Percentiles rank a stretch among this genome's conserved stretches.
phyloP scores from a whole-genome alignment of 768 basidiomycete genomes.

The Dentipellis fragilis region DNA sequence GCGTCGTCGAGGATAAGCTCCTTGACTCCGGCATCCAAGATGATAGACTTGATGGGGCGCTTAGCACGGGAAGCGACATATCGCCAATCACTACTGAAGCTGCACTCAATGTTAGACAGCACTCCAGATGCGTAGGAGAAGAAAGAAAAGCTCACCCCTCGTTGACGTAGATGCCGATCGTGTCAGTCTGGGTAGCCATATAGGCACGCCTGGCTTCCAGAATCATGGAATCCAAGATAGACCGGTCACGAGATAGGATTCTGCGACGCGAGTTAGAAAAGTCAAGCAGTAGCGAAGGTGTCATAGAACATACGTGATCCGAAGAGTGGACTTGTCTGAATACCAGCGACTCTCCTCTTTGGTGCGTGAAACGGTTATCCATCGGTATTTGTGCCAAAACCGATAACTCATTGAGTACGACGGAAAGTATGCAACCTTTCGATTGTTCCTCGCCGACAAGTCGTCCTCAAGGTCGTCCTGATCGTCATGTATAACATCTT shows the following conservation, averaged over 20 bases:
- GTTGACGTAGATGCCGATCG: conserved; percentile 34
- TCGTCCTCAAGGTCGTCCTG: not conserved
- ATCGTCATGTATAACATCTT: conserved; percentile 16
- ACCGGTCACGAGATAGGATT: conserved; percentile 7
- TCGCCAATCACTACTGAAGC: conserved; percentile 34
- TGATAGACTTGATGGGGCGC: conserved; percentile 55
- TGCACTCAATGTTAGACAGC: not conserved
- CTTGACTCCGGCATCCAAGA: conserved; percentile 60
- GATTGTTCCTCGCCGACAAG: not conserved
- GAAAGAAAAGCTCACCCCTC: conserved; percentile 23
- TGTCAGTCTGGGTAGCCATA: conserved; percentile 3
- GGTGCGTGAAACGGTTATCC: conserved; percentile 22
- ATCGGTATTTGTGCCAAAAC: conserved; percentile 36
- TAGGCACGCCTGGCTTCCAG: conserved; percentile 9
- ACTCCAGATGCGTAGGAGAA: not conserved
- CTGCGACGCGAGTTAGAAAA: not conserved
- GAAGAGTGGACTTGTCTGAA: conserved; percentile 28
- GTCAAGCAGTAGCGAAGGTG: not conserved
- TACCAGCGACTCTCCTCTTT: conserved; percentile 26
- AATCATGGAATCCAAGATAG: conserved; percentile 12
- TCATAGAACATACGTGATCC: conserved; percentile 29
- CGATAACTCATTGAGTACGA: conserved; percentile 28
- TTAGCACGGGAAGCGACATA: conserved; percentile 49
- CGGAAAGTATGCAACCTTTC: conserved; percentile 33
- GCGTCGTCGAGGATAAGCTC: conserved; percentile 61